phyloP scores from a whole-genome alignment of 164 flowering plant species.

The Magnolia officinalis region DNA sequence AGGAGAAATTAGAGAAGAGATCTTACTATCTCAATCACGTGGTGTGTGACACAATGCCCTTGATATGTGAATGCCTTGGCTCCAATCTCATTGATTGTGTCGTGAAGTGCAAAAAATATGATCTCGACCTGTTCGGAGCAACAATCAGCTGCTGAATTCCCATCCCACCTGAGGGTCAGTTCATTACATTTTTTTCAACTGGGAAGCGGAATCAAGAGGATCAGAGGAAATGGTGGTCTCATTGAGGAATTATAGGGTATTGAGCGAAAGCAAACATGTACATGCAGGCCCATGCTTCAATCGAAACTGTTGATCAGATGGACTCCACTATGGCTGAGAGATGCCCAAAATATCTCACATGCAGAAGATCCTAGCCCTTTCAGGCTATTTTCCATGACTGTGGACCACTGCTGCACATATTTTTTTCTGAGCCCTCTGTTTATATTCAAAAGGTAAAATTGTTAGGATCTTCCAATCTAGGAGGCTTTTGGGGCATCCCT shows the following conservation, averaged over 20 bases:
- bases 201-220: not conserved
- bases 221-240: not conserved
- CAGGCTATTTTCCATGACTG: not conserved
- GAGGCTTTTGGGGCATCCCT: too few relatives aligned
- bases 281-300: not conserved
- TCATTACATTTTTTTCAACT: not conserved
- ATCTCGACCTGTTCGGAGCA: constrained; percentile 38
- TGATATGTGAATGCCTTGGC: constrained; percentile 48
- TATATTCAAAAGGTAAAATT: too few relatives aligned
- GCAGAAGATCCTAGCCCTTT: not conserved
- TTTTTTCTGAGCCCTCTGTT: too few relatives aligned
- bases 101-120: constrained; percentile 36
- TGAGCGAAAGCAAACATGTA: not conserved
- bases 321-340: too few relatives aligned
- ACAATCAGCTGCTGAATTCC: constrained; percentile 12
- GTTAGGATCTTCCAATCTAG: too few relatives aligned
- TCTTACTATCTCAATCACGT: constrained; percentile 62
- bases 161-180: constrained; percentile 28
- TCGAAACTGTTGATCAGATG: too few relatives aligned
- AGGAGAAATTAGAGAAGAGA: not conserved
- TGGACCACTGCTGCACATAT: too few relatives aligned
- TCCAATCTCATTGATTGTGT: constrained; percentile 61
- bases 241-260: not conserved
- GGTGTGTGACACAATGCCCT: constrained; percentile 45
- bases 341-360: not conserved